A percentile compares a stretch with the other conserved stretches of the same genome.
These are phyloP conservation scores for Sanghuangporus weigelae DNA, from an alignment of 1,284 basidiomycete species.

Conservation along the genomic window DNA sequence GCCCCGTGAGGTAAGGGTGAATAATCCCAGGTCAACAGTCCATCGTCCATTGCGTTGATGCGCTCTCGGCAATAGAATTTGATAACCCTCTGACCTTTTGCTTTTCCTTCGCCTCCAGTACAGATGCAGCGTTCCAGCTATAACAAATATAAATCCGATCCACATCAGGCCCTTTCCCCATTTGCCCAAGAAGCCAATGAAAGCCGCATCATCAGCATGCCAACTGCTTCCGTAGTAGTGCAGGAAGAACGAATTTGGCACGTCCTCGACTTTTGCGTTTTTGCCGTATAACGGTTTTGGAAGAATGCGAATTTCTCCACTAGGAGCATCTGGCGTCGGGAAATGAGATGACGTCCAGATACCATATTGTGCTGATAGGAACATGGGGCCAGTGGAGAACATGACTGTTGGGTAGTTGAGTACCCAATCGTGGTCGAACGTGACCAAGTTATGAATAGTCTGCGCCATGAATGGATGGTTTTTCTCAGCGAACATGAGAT, in stretches of 20 bases:
- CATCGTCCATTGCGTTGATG: constrained; percentile 63
- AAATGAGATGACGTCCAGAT: constrained; percentile 75
- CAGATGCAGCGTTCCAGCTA: constrained; percentile 64
- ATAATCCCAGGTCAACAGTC: constrained; percentile 64
- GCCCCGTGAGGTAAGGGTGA: constrained; percentile 37
- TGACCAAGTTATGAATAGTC: constrained; percentile 86
- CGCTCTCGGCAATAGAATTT: constrained; percentile 68
- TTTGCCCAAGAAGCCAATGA: constrained; percentile 83
- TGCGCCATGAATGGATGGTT: constrained; percentile 88
- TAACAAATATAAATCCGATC: constrained; percentile 66
- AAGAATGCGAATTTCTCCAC: constrained; percentile 78
- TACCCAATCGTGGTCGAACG: constrained; percentile 92
- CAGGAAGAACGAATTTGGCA: constrained; percentile 89
- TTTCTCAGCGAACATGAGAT: constrained; percentile 90
- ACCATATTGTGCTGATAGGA: constrained; percentile 83
- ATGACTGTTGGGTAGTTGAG: constrained; percentile 99
- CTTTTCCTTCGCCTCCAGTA: constrained; percentile 36
- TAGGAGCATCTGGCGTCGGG: constrained; percentile 43
- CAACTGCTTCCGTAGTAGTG: constrained; percentile 98
- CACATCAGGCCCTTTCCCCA: constrained; percentile 88
- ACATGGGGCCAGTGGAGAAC: constrained; percentile 98
- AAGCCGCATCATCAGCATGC: constrained; percentile 92
- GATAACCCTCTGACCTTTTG: constrained; percentile 59
- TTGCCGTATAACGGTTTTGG: constrained; percentile 96
- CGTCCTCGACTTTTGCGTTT: constrained; percentile 81